phyloP scores from a whole-genome alignment of 371 early-diverging fungal species.

The Mucor ambiguus region DNA sequence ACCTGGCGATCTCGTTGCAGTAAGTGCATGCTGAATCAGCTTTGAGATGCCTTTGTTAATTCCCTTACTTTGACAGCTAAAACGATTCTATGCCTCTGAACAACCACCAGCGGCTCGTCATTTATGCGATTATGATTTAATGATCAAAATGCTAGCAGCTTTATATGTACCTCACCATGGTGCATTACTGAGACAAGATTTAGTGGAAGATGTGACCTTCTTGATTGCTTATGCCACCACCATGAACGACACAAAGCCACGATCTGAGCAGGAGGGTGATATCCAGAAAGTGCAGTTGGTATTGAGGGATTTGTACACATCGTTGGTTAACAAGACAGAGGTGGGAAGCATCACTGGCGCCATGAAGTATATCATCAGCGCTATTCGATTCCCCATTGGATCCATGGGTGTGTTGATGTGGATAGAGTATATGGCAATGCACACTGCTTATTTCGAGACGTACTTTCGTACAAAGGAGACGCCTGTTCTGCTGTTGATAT shows the following conservation, averaged over 20 bases:
- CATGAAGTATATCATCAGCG: constrained; percentile 30
- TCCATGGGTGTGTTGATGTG: constrained; percentile 64
- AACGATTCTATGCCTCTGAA: constrained; percentile 45
- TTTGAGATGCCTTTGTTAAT: no score
- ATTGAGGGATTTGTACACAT: constrained; percentile 23
- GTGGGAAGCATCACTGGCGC: constrained; percentile 32
- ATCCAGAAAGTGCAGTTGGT: constrained; percentile 13
- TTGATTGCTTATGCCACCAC: constrained; percentile 62
- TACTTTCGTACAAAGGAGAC: constrained; percentile 67
- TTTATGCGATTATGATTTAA: constrained; percentile 57
- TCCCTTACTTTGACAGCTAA: constrained; percentile 26
- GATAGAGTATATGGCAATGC: constrained; percentile 62
- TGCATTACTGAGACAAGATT: constrained; percentile 45
- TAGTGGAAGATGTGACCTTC: constrained; percentile 62
- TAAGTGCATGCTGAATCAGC: constrained; percentile 21
- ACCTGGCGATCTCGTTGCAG: constrained; percentile 65
- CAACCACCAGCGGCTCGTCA: constrained; percentile 51
- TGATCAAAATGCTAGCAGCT: constrained; percentile 50
- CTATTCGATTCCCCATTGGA: constrained; percentile 48
- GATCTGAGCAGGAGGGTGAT: constrained; percentile 26
- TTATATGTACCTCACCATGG: constrained; percentile 54
- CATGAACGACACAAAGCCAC: constrained; percentile 38
- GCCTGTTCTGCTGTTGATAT: constrained; percentile 58
- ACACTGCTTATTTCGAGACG: constrained; percentile 66
- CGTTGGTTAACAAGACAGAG: constrained; percentile 25